Conservation (phyloP, 352 stramenopile genomes). For the Elongisporangium prolatum region DNA sequence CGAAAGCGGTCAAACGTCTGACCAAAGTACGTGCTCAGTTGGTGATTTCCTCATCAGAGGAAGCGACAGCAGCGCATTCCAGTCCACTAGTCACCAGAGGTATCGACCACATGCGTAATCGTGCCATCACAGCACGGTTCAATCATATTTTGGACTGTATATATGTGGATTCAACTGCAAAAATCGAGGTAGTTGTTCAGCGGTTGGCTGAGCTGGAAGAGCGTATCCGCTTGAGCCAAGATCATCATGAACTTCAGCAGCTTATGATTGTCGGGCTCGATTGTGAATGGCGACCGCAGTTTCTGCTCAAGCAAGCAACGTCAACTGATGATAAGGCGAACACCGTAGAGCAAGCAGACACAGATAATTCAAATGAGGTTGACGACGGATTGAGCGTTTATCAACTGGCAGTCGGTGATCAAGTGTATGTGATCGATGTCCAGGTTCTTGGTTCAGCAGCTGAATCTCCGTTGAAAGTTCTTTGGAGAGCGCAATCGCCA, state of each 20-base stretch:
- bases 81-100: neutral
- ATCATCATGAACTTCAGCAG: slow-evolving; percentile 6
- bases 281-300: slow-evolving; percentile 61
- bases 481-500: slow-evolving; percentile 25
- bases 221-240: neutral
- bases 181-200: slow-evolving; percentile 20
- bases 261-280: slow-evolving; percentile 47
- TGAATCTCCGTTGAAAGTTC: slow-evolving; percentile 25
- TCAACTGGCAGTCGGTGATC: slow-evolving; percentile 34
- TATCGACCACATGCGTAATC: slow-evolving; percentile 27
- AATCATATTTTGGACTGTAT: slow-evolving; percentile 18
- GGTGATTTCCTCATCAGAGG: neutral
- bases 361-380: slow-evolving; percentile 2
- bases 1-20: slow-evolving; percentile 53
- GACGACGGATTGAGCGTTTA: slow-evolving; percentile 45
- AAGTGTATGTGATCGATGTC: slow-evolving; percentile 57
- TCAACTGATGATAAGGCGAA: slow-evolving; percentile 2
- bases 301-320: slow-evolving; percentile 16
- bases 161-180: slow-evolving; percentile 19
- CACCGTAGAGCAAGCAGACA: neutral
- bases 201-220: slow-evolving; percentile 11
- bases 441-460: slow-evolving; percentile 35
- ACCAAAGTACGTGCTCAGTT: slow-evolving; percentile 15
- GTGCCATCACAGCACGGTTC: neutral
- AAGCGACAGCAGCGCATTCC: neutral